phyloP scores from a whole-genome alignment of 352 stramenopile species.

The Pythium diclinum region DNA sequence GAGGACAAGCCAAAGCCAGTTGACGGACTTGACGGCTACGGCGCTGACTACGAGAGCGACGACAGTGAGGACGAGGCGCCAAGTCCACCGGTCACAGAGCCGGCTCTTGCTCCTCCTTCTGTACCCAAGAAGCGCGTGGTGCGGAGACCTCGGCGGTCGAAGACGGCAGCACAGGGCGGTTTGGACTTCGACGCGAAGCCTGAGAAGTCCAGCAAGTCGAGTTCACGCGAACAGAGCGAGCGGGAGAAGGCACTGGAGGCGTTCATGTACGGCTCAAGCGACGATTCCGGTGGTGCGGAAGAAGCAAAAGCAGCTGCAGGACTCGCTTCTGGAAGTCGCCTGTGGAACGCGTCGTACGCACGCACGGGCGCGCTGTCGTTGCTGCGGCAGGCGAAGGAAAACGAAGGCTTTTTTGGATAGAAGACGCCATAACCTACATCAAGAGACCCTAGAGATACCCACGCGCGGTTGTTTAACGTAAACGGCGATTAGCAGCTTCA shows the following conservation, averaged over 20 bases:
- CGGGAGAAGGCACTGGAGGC: slow-evolving; percentile 16
- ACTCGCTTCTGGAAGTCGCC: slow-evolving; percentile 18
- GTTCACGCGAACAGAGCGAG: slow-evolving; percentile 7
- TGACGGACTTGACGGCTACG: slow-evolving; percentile 40
- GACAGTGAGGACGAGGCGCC: slow-evolving; percentile 41
- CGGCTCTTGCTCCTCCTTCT: not conserved
- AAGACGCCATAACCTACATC: too few relatives aligned
- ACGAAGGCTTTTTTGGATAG: slow-evolving; percentile 39
- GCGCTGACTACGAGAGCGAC: slow-evolving; percentile 64
- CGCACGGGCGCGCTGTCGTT: slow-evolving; percentile 59
- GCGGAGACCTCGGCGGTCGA: slow-evolving; percentile 14
- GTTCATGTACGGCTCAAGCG: slow-evolving; percentile 23
- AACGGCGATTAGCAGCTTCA: too few relatives aligned
- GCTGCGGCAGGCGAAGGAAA: slow-evolving; percentile 67
- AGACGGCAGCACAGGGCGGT: not conserved
- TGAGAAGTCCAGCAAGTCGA: not conserved
- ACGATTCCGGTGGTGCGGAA: slow-evolving; percentile 9
- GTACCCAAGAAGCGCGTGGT: slow-evolving; percentile 4
- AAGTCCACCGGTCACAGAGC: not conserved
- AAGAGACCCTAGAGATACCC: too few relatives aligned
- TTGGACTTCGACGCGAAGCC: not conserved
- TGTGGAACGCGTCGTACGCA: slow-evolving; percentile 57
- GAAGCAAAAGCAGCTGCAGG: slow-evolving; percentile 14
- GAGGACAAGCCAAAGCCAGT: slow-evolving; percentile 7
- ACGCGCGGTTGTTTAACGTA: too few relatives aligned